These are phyloP conservation scores for Fusarium sp. DNA, from an alignment of 2,329 filamentous ascomycete species.

Conservation along the genomic window DNA sequence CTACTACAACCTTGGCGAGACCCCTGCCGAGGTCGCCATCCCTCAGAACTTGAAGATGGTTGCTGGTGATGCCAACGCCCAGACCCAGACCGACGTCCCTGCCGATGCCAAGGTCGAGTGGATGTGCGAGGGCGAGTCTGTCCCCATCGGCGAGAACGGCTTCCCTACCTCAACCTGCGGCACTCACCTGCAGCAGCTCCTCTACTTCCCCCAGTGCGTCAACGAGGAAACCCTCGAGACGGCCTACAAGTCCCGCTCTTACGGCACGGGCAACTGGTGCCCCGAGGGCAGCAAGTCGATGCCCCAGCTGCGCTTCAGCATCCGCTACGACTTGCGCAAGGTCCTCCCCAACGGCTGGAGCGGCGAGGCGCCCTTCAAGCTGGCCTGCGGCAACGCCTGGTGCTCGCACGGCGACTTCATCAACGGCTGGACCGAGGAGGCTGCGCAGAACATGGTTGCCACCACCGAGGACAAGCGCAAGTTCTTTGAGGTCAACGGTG, in stretches of 20 bases:
- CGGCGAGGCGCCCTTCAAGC: conserved; percentile 56
- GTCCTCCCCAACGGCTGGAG: conserved; percentile 58
- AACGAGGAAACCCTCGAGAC: conserved; percentile 38
- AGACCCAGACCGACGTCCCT: conserved; percentile 16
- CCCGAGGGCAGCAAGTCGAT: conserved; percentile 58
- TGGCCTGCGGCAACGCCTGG: conserved; percentile 55
- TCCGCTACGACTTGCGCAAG: conserved; percentile 59
- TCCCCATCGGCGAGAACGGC: conserved; percentile 32
- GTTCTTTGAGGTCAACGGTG: conserved; percentile 48
- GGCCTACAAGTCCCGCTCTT: conserved; percentile 33
- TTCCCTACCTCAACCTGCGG: conserved; percentile 30
- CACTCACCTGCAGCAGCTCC: conserved; percentile 37
- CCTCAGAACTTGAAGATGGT: conserved; percentile 57
- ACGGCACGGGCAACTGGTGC: conserved; percentile 49
- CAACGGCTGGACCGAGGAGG: conserved; percentile 55
- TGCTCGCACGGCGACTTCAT: conserved; percentile 62
- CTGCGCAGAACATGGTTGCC: conserved; percentile 53
- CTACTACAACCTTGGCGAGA: conserved; percentile 57
- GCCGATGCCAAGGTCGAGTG: conserved; percentile 47
- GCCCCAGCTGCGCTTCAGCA: conserved; percentile 60
- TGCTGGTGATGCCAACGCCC: conserved; percentile 51
- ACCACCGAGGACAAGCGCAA: conserved; percentile 49
- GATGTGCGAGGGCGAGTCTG: conserved; percentile 49
- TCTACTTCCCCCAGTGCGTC: conserved; percentile 42
- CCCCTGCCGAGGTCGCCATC: conserved; percentile 55